Percentiles rank a stretch among this genome's conserved stretches.
Evolutionary conservation across 345 rosid genomes (phyloP).

Genomic region (Geranium brycei): DNA sequence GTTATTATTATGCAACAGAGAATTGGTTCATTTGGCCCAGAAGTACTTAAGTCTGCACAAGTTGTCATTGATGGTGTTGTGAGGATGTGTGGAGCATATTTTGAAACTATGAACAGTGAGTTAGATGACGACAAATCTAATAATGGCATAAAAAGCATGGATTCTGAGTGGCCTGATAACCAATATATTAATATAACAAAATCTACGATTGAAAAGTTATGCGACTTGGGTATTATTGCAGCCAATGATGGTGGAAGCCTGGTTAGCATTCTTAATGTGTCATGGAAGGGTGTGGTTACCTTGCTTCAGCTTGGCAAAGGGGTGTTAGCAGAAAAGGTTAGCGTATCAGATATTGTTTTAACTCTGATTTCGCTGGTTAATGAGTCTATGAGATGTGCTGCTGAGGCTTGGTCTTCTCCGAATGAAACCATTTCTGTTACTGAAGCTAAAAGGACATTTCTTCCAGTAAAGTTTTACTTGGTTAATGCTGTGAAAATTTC

Average conservation of each 20-base stretch:
- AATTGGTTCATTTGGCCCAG: slow-evolving; percentile 40
- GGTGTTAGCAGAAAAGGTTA: slow-evolving; percentile 24
- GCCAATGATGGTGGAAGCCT: slow-evolving; percentile 76
- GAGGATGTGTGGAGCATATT: slow-evolving; percentile 51
- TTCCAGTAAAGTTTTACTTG: slow-evolving; percentile 85
- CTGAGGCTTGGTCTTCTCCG: slow-evolving; percentile 54
- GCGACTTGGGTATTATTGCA: slow-evolving; percentile 61
- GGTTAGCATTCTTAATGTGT: slow-evolving; percentile 70
- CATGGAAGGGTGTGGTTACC: slow-evolving; percentile 86
- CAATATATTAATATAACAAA: slow-evolving; percentile 35
- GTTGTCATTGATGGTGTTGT: slow-evolving; percentile 40
- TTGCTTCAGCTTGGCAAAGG: slow-evolving; percentile 69
- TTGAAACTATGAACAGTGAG: slow-evolving; percentile 25
- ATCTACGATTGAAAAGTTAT: slow-evolving; percentile 38
- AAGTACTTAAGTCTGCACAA: slow-evolving; percentile 49
- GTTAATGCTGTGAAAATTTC: slow-evolving; percentile 65
- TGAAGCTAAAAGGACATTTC: slow-evolving; percentile 73
- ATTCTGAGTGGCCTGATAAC: slow-evolving; percentile 21
- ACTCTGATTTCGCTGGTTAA: slow-evolving; percentile 51
- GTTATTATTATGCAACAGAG: slow-evolving; percentile 27
- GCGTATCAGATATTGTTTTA: slow-evolving; percentile 51
- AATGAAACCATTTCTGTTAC: slow-evolving; percentile 47
- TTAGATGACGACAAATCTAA: slow-evolving; percentile 18
- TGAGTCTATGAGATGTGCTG: slow-evolving; percentile 51
- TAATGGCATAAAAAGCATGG: slow-evolving; percentile 14